These are phyloP conservation scores for Colletotrichum filicis DNA, from an alignment of 2,329 filamentous ascomycete genomes.

Conservation along the genomic window DNA sequence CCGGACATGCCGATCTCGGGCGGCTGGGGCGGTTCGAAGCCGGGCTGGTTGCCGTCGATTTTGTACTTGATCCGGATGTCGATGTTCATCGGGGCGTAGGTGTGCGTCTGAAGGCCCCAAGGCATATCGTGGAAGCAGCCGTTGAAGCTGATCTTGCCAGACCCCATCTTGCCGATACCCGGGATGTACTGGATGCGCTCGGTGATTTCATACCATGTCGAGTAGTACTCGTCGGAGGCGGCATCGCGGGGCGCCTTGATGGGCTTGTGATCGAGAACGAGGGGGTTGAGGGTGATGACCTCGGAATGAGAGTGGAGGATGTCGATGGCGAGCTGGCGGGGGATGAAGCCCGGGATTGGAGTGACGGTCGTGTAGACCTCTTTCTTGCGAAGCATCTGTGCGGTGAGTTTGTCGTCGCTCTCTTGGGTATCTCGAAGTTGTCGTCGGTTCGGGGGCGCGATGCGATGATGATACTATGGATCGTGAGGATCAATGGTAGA, in stretches of 20 bases:
- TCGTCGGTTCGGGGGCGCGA: not conserved
- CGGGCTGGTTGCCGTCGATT: conserved; percentile 75
- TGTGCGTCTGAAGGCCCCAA: conserved; percentile 78
- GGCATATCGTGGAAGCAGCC: conserved; percentile 79
- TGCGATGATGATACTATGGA: not conserved
- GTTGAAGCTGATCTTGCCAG: conserved; percentile 74
- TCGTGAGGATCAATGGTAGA: conserved; percentile 1
- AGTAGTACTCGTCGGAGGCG: conserved; percentile 76
- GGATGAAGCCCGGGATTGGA: conserved; percentile 76
- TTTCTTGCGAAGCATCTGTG: conserved; percentile 69
- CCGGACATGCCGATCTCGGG: conserved; percentile 69
- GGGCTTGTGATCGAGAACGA: conserved; percentile 71
- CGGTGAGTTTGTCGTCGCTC: not conserved
- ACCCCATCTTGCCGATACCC: conserved; percentile 72
- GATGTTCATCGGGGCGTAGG: conserved; percentile 74
- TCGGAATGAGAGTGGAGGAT: conserved; percentile 78
- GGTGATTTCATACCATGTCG: conserved; percentile 79
- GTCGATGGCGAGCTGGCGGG: conserved; percentile 77
- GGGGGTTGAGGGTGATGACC: conserved; percentile 76
- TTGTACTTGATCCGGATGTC: conserved; percentile 76
- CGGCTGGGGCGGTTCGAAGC: conserved; percentile 69
- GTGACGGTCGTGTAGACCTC: conserved; percentile 76
- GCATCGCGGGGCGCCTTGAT: conserved; percentile 76
- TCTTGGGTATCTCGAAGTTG: not conserved
- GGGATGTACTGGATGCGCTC: conserved; percentile 76